A percentile compares a stretch with the other conserved stretches of the same genome.
These are phyloP conservation scores for Colletotrichum endophyticum DNA, from an alignment of 2,329 filamentous ascomycete genomes.

Conservation along the genomic window DNA sequence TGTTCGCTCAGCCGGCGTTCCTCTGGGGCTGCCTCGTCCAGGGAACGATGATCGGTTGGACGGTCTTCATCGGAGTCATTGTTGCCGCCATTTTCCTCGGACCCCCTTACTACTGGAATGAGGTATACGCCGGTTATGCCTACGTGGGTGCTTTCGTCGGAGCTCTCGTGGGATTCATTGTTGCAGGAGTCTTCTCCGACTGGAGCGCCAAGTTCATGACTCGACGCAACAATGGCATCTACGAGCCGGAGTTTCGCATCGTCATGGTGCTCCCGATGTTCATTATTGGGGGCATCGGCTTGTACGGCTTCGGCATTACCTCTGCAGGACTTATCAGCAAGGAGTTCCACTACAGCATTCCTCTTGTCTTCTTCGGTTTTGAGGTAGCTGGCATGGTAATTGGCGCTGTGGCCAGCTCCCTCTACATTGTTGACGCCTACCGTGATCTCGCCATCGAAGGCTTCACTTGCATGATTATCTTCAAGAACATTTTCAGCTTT, in stretches of 20 bases:
- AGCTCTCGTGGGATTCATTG: constrained; percentile 75
- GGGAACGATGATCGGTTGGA: constrained; percentile 93
- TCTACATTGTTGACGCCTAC: constrained; percentile 94
- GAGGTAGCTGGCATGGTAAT: constrained; percentile 92
- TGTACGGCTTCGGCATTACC: constrained; percentile 86
- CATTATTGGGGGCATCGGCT: constrained; percentile 75
- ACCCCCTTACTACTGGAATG: constrained; percentile 80
- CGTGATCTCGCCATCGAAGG: constrained; percentile 85
- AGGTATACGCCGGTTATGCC: constrained; percentile 83
- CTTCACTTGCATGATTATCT: constrained; percentile 88
- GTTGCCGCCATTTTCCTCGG: constrained; percentile 83
- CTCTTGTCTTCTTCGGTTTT: constrained; percentile 82
- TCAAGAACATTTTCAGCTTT: constrained; percentile 95
- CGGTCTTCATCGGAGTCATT: constrained; percentile 87
- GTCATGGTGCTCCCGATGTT: constrained; percentile 83
- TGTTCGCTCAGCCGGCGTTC: constrained; percentile 85
- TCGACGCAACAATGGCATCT: constrained; percentile 76
- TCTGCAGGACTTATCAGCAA: constrained; percentile 58
- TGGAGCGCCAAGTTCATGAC: constrained; percentile 74
- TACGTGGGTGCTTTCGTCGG: constrained; percentile 89
- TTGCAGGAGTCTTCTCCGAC: constrained; percentile 80
- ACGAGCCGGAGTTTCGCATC: constrained; percentile 91
- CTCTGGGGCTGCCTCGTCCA: constrained; percentile 82
- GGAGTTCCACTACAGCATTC: constrained; percentile 73
- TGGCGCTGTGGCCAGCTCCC: constrained; percentile 81